These are phyloP conservation scores for Monosporascus sp. DNA, from an alignment of 2,329 filamentous ascomycete species.

Conservation along the genomic window DNA sequence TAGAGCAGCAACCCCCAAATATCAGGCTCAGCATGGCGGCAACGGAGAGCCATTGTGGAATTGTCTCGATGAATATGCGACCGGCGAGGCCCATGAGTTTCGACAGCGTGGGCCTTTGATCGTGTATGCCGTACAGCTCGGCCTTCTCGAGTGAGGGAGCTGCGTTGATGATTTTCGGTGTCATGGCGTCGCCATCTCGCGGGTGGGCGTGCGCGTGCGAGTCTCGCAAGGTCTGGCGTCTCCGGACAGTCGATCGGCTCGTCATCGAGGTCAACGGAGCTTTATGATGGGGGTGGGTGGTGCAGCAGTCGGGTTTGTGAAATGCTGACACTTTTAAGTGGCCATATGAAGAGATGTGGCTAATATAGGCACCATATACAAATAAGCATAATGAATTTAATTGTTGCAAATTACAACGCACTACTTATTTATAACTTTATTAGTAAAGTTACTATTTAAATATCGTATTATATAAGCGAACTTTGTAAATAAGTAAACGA, in stretches of 20 bases:
- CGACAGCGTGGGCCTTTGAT: conserved; percentile 44
- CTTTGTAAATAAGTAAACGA: too few relatives aligned
- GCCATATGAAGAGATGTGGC: too few relatives aligned
- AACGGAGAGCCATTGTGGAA: conserved; percentile 59
- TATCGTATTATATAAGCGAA: too few relatives aligned
- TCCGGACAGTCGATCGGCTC: conserved; percentile 34
- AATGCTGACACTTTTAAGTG: too few relatives aligned
- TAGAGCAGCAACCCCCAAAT: conserved; percentile 92
- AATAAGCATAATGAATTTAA: too few relatives aligned
- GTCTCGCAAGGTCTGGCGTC: conserved; percentile 42
- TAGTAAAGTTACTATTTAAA: too few relatives aligned
- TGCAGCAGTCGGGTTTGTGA: too few relatives aligned
- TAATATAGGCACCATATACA: too few relatives aligned
- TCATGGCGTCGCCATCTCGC: conserved; percentile 32
- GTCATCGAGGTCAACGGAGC: conserved; percentile 34
- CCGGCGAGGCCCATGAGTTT: conserved; percentile 46
- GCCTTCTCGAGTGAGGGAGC: conserved; percentile 49
- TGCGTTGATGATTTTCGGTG: conserved; percentile 49
- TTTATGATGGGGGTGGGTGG: conserved; percentile 8
- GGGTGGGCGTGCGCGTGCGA: conserved; percentile 33
- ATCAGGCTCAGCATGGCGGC: conserved; percentile 74
- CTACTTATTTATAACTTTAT: too few relatives aligned
- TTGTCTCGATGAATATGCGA: conserved; percentile 51
- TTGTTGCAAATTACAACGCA: too few relatives aligned
- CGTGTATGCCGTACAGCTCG: conserved; percentile 49